phyloP scores from a whole-genome alignment of 1,139 yeast genomes.

The Eremothecium cymbalariae region DNA sequence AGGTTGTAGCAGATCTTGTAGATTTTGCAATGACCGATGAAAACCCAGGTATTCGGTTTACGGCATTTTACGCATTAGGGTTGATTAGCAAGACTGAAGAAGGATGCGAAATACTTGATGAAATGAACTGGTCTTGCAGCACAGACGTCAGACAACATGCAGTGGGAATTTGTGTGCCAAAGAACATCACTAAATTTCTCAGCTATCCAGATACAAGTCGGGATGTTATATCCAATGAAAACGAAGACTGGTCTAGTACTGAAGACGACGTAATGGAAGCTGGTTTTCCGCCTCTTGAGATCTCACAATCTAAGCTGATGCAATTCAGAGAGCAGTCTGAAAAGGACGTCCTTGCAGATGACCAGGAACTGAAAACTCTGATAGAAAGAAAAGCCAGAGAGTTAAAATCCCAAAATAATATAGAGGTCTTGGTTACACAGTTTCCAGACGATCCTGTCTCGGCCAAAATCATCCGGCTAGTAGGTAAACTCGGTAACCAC shows the following conservation, averaged over 20 bases:
- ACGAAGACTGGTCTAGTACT: too few relatives aligned
- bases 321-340: constrained; percentile 2
- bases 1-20: constrained; percentile 48
- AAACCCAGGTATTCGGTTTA: constrained; percentile 60
- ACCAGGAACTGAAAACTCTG: constrained; percentile 7
- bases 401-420: constrained; percentile 1
- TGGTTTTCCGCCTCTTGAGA: constrained; percentile 2
- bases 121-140: constrained; percentile 64
- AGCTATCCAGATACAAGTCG: not conserved
- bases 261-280: not conserved
- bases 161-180: constrained; percentile 51
- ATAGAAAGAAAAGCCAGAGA: constrained; percentile 8
- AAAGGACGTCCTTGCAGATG: constrained; percentile 3
- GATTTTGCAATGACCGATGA: constrained; percentile 46
- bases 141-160: constrained; percentile 47
- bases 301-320: constrained; percentile 1
- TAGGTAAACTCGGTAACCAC: constrained; percentile 58
- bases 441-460: constrained; percentile 34
- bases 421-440: not conserved
- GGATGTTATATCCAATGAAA: too few relatives aligned
- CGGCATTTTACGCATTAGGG: constrained; percentile 74
- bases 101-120: constrained; percentile 83
- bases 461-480: constrained; percentile 45
- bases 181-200: constrained; percentile 22
- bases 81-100: constrained; percentile 63